These are phyloP conservation scores for Magnusiomyces paraingens DNA, from an alignment of 1,139 yeast species.

Conservation along the genomic window DNA sequence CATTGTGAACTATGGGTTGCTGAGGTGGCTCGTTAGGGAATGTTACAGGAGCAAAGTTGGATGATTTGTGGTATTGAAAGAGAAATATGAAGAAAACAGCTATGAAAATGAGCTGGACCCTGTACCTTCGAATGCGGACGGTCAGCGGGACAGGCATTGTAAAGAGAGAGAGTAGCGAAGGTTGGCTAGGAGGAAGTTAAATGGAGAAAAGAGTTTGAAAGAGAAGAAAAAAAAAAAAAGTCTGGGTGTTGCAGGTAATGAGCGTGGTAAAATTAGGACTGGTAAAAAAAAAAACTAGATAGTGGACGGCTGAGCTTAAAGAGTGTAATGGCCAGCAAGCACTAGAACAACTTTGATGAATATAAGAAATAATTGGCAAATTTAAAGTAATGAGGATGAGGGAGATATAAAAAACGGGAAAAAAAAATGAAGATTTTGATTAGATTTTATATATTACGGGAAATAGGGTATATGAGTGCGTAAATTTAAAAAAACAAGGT, in stretches of 20 bases:
- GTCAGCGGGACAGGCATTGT: conserved; percentile 14
- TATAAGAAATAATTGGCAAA: not conserved
- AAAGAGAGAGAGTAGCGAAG: not conserved
- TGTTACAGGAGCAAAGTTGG: not conserved
- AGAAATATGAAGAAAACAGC: conserved; percentile 9
- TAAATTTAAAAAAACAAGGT: not conserved
- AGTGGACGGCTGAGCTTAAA: too few species aligned
- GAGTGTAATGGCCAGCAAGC: too few species aligned
- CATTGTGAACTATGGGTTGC: not conserved
- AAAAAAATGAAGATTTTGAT: not conserved
- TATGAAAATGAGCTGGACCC: conserved; percentile 11
- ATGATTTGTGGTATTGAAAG: conserved; percentile 11
- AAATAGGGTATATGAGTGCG: not conserved
- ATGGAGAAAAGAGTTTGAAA: not conserved
- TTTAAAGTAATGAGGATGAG: not conserved
- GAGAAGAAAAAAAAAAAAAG: not conserved
- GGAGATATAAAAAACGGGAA: not conserved
- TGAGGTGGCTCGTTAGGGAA: not conserved
- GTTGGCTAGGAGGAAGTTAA: not conserved
- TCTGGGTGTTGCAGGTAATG: not conserved
- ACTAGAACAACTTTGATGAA: not conserved
- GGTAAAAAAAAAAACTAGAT: too few species aligned
- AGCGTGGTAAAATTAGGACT: too few species aligned
- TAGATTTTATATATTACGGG: not conserved
- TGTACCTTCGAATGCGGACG: conserved; percentile 14